Conservation (phyloP, 202 grass and related monocot species). For the Bolboschoenoplectus hybrid region DNA sequence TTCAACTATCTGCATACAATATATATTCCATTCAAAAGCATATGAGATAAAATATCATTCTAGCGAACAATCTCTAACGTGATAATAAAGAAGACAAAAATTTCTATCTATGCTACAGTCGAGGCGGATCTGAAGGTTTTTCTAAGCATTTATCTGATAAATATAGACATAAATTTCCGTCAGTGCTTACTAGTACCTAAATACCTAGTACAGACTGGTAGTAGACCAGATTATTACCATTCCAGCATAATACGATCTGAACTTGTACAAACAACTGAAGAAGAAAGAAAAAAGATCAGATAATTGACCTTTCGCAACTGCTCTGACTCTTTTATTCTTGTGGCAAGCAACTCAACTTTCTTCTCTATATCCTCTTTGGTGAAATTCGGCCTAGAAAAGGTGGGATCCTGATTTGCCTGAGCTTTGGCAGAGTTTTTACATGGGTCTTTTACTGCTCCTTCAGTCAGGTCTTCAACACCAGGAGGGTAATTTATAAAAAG, state of each 20-base stretch:
- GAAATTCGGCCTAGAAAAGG: conserved; percentile 73
- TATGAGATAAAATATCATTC: conserved; percentile 32
- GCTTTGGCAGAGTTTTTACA: conserved; percentile 49
- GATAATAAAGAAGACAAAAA: neutral
- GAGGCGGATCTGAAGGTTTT: neutral
- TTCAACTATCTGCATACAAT: conserved; percentile 64
- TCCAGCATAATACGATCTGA: conserved; percentile 22
- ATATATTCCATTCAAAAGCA: conserved; percentile 43
- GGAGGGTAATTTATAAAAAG: conserved; percentile 84
- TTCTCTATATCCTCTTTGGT: conserved; percentile 60
- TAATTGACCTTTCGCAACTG: conserved; percentile 74
- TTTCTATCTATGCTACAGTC: conserved; percentile 5
- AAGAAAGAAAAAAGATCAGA: conserved; percentile 44
- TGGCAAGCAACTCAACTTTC: conserved; percentile 65
- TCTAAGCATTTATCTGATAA: neutral
- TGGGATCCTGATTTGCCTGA: conserved; percentile 57
- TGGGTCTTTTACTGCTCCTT: conserved; percentile 40
- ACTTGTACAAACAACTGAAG: conserved; percentile 4
- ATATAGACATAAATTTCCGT: conserved; percentile 25
- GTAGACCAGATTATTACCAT: neutral
- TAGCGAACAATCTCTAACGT: neutral
- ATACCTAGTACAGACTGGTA: neutral
- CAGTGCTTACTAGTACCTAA: neutral
- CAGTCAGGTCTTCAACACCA: conserved; percentile 64
- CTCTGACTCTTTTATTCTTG: conserved; percentile 55